A percentile compares a stretch with the other conserved stretches of the same genome.
phyloP scores from a whole-genome alignment of 139 green algal species.

The Tetratostichococcus sp. region DNA sequence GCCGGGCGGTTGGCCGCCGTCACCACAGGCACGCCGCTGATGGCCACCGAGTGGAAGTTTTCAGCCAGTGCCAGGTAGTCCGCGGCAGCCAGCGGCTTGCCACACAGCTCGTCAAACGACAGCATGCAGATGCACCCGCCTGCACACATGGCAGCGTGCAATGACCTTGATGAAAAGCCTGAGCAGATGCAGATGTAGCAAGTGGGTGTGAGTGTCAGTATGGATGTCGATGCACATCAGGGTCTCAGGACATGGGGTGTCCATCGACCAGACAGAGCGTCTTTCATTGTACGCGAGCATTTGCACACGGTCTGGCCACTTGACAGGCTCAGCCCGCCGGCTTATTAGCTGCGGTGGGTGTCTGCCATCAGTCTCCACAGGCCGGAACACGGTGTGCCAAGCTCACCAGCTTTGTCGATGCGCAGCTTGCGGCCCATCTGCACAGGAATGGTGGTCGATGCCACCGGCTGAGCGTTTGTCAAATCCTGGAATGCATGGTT shows the following conservation, averaged over 20 bases:
- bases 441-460: slow-evolving; percentile 21
- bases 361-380: background rate
- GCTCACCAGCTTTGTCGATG: slow-evolving; percentile 49
- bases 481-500: slow-evolving; percentile 49
- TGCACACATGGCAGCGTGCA: background rate
- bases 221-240: background rate
- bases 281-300: background rate
- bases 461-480: background rate
- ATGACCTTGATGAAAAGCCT: background rate
- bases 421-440: slow-evolving; percentile 78
- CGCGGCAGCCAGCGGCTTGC: slow-evolving; percentile 68
- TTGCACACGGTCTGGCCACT: background rate
- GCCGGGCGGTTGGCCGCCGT: slow-evolving; percentile 42
- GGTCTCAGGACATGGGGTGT: background rate
- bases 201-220: no score
- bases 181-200: no score
- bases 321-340: background rate
- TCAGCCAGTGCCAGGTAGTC: slow-evolving; percentile 83
- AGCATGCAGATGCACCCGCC: slow-evolving; percentile 61
- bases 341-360: background rate
- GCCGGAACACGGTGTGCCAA: background rate
- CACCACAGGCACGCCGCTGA: slow-evolving; percentile 80
- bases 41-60: slow-evolving; percentile 70
- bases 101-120: slow-evolving; percentile 84
- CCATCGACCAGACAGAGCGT: background rate